Evolutionary conservation across 176 grass and related monocot genomes (phyloP).

Genomic region (Oryza rufipogon): DNA sequence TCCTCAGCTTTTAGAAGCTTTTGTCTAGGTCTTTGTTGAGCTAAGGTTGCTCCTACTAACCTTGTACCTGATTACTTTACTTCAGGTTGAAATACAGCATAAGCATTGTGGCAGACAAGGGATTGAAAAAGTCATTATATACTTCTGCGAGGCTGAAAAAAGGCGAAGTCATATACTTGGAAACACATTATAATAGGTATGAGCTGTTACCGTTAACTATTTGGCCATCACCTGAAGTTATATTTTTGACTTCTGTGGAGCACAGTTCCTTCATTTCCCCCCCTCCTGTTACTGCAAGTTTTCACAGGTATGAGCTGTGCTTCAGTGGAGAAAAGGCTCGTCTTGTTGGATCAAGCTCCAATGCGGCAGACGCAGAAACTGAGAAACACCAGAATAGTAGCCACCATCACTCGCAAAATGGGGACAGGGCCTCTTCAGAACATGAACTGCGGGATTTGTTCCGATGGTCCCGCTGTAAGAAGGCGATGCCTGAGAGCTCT

Average conservation of each 20-base stretch:
- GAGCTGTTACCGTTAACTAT: constrained; percentile 5
- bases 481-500: constrained; percentile 63
- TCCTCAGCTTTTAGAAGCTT: neutral
- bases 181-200: constrained; percentile 90
- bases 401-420: constrained; percentile 71
- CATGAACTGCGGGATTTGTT: constrained; percentile 74
- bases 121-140: constrained; percentile 84
- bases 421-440: constrained; percentile 53
- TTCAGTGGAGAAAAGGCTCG: constrained; percentile 70
- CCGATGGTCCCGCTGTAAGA: constrained; percentile 90
- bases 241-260: constrained; percentile 11
- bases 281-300: constrained; percentile 24
- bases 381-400: constrained; percentile 66
- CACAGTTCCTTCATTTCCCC: neutral
- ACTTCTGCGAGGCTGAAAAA: constrained; percentile 94
- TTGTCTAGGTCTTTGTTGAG: constrained; percentile 12
- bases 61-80: constrained; percentile 8
- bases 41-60: constrained; percentile 11
- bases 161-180: constrained; percentile 94
- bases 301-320: constrained; percentile 85
- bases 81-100: constrained; percentile 97
- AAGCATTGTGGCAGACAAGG: constrained; percentile 96
- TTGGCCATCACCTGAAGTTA: neutral
- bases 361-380: constrained; percentile 39
- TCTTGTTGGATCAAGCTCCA: constrained; percentile 53